phyloP scores from a whole-genome alignment of 1,284 basidiomycete genomes.

The Coniferiporia sulphurascens region DNA sequence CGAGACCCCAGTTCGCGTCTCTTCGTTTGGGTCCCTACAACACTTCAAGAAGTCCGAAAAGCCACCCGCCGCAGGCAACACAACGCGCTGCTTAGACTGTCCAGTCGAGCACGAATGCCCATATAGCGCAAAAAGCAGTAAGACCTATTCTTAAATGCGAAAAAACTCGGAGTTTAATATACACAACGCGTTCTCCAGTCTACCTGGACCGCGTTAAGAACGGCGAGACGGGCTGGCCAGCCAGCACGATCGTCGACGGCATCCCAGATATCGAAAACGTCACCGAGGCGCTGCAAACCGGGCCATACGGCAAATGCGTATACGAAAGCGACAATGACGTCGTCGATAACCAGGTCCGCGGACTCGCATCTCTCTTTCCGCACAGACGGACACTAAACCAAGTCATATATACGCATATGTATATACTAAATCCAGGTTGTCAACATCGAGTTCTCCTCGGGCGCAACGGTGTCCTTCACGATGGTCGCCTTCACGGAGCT shows the following conservation, averaged over 20 bases:
- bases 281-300: constrained; percentile 52
- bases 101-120: constrained; percentile 65
- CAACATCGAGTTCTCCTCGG: constrained; percentile 75
- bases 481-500: constrained; percentile 73
- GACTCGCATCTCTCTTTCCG: neutral
- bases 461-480: constrained; percentile 74
- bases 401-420: neutral
- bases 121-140: constrained; percentile 83
- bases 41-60: constrained; percentile 76
- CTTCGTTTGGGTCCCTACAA: constrained; percentile 78
- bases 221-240: constrained; percentile 61
- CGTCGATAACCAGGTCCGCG: constrained; percentile 61
- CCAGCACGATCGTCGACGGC: constrained; percentile 64
- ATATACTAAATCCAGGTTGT: constrained; percentile 45
- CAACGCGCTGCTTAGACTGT: constrained; percentile 71
- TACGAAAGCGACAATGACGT: constrained; percentile 82
- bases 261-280: constrained; percentile 77
- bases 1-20: constrained; percentile 58
- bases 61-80: constrained; percentile 59
- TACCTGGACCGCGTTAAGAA: constrained; percentile 61
- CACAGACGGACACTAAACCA: neutral
- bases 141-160: constrained; percentile 20
- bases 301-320: constrained; percentile 79
- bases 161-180: neutral
- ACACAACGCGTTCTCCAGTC: constrained; percentile 37